Evolutionary conservation across 108 stramenopile species (phyloP), one percentile per base, ranked within the genome.

Genomic region (Cyclotella cryptica): DNA sequence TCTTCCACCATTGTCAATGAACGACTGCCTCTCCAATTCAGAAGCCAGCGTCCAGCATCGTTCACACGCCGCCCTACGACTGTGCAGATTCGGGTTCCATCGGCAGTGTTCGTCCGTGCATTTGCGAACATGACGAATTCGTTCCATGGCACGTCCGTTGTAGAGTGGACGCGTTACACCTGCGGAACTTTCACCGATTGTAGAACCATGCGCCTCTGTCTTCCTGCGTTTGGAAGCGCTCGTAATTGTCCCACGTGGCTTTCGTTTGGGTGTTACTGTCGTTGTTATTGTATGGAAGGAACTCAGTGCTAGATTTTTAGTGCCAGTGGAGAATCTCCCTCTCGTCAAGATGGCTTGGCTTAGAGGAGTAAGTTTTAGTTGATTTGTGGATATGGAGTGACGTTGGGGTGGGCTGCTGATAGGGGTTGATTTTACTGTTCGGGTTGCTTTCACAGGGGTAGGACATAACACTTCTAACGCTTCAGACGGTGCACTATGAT

Each of bases 1-100:
- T 28, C 83, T 66, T 5, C 70, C 54, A 14, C 86, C 86, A 39
- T 77, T 61, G 22, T 43, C 75, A 42, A 72, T 27, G 27, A 84
- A 80, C 24, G 62, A 49, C 5, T 66, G 66, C 51, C 51, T 70
- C 44, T 84, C 86, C 13, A 57, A 49, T 44, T 74, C 74, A 14
- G 83, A 75, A 30, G 81, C 75, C 24, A 71, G 67, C 30, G 71
- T 75, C 44, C 84, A 75, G 46, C 86, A 87, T 58, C 79, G 68
- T 52, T 84, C 86, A 29, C 86, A 87, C 46, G 66, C 59, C 46
- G 41, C 71, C 44, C 35, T 61, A 10, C 3, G 60, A 9, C 11
- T 54, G 46, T 62, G 60, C 10, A 62, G 29, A 35, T 22, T 61
- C 9, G 71, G 71, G 9, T 62, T 18, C 71, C 71, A 72, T 62